Percentiles rank a stretch among this genome's conserved stretches.
Evolutionary conservation across 2,329 filamentous ascomycete species (phyloP).

Genomic region (Pyrenochaeta sp.): DNA sequence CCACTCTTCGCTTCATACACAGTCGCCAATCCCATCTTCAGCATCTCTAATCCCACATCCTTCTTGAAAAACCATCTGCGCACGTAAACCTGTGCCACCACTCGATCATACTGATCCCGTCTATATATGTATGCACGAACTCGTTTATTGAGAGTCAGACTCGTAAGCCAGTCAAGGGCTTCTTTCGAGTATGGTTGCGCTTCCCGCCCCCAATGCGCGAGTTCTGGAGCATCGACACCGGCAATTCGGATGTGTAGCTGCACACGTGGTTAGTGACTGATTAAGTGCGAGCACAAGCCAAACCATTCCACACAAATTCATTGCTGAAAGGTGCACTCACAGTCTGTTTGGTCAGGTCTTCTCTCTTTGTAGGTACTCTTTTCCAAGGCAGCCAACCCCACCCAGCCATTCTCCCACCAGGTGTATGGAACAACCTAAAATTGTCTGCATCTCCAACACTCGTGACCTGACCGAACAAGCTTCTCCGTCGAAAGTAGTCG

Average conservation of each 20-base stretch:
- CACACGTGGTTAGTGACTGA: constrained; percentile 20
- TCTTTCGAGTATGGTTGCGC: constrained; percentile 86
- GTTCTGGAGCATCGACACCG: constrained; percentile 91
- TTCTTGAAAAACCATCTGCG: constrained; percentile 72
- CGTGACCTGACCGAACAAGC: constrained; percentile 84
- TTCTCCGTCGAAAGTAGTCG: constrained; percentile 76
- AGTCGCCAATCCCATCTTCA: constrained; percentile 83
- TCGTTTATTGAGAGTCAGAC: constrained; percentile 73
- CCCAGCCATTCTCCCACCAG: constrained; percentile 83
- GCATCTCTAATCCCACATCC: constrained; percentile 90
- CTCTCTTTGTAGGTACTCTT: constrained; percentile 72
- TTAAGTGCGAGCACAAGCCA: neutral
- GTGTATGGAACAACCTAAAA: constrained; percentile 93
- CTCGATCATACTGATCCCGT: constrained; percentile 89
- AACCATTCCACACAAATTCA: neutral
- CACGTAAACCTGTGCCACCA: constrained; percentile 85
- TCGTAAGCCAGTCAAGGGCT: constrained; percentile 80
- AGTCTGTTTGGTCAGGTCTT: constrained; percentile 77
- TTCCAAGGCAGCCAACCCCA: constrained; percentile 89
- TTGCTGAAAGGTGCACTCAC: constrained; percentile 57
- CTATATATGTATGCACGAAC: constrained; percentile 86
- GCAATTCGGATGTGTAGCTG: constrained; percentile 90
- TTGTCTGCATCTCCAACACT: constrained; percentile 97
- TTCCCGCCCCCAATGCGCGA: constrained; percentile 88
- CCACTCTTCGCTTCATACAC: constrained; percentile 94